Conservation (phyloP, 2,329 filamentous ascomycete genomes). For the Ophiostoma sp. region DNA sequence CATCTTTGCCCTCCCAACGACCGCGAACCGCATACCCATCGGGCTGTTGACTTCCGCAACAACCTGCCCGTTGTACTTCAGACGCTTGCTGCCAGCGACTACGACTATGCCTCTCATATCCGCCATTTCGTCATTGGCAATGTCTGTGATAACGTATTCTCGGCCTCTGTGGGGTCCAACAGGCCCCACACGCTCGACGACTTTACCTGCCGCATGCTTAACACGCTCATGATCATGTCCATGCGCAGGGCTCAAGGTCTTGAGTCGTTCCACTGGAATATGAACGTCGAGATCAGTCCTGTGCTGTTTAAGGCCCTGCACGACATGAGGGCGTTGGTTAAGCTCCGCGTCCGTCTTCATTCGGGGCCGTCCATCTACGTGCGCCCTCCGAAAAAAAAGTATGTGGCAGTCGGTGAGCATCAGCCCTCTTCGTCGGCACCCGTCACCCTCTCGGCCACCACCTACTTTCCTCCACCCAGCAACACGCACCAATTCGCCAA, state of each 20-base stretch:
- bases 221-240: slow-evolving; percentile 58
- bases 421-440: background rate
- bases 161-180: background rate
- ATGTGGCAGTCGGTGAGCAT: background rate
- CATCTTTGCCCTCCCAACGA: background rate
- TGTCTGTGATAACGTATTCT: background rate
- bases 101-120: background rate
- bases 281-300: slow-evolving; percentile 61
- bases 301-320: slow-evolving; percentile 60
- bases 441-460: background rate
- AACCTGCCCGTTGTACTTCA: background rate
- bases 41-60: background rate
- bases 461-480: background rate
- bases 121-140: background rate
- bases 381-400: background rate
- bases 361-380: slow-evolving; percentile 57
- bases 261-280: slow-evolving; percentile 63
- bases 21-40: background rate
- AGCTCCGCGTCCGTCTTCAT: slow-evolving; percentile 61
- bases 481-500: background rate
- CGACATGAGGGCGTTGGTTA: slow-evolving; percentile 51
- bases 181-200: slow-evolving; percentile 55
- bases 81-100: background rate
- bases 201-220: slow-evolving; percentile 65
- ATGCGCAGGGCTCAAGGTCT: slow-evolving; percentile 56